phyloP scores from a whole-genome alignment of 2,329 filamentous ascomycete genomes.

The Xylariaceae sp. region DNA sequence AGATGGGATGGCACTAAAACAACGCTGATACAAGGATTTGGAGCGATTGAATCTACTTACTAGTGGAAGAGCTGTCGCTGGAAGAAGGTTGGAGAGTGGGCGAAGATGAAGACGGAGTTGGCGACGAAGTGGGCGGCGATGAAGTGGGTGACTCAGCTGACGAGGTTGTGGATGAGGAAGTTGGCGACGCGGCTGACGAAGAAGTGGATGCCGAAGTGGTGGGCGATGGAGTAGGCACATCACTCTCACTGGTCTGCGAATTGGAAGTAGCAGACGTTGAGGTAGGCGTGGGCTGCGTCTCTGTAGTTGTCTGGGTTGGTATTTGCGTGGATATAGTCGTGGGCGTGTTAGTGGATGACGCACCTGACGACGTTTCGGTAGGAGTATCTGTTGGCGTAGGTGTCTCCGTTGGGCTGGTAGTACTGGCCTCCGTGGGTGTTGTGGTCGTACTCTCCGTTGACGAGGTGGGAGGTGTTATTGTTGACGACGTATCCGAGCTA shows the following conservation, averaged over 20 bases:
- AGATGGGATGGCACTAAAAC: no score
- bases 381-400: constrained; percentile 7
- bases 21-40: no score
- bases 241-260: background rate
- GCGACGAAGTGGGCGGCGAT: no score
- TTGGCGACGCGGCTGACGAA: no score
- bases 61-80: background rate
- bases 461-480: constrained; percentile 6
- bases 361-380: constrained; percentile 4
- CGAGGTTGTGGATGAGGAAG: no score
- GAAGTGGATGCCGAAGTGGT: constrained; percentile 6
- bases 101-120: no score
- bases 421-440: constrained; percentile 2
- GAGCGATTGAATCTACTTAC: constrained; percentile 11
- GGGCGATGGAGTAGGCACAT: constrained; percentile 3
- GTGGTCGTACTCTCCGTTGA: constrained; percentile 13
- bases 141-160: no score
- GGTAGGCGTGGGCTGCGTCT: constrained; percentile 7
- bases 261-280: constrained; percentile 3
- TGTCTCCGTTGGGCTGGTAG: constrained; percentile 5
- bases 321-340: constrained; percentile 6
- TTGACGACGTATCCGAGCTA: constrained; percentile 7
- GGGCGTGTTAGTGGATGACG: constrained; percentile 2
- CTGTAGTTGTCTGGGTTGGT: constrained; percentile 10
- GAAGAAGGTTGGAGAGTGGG: no score